These are phyloP conservation scores for Scalesia atractyloides DNA, from an alignment of 129 eudicot species.

Conservation along the genomic window DNA sequence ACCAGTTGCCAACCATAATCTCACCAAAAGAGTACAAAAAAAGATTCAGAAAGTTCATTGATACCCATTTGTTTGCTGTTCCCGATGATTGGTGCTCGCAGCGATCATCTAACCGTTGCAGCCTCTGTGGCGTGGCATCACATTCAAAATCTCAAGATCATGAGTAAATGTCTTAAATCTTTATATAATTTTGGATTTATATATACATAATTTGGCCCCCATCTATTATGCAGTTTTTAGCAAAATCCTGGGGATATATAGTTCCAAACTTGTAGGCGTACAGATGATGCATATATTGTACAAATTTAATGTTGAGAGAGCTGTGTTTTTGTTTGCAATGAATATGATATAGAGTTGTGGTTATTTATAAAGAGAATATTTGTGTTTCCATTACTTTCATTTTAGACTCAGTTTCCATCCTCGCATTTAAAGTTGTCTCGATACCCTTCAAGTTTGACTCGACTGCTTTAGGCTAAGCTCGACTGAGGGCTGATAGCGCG, in stretches of 20 bases:
- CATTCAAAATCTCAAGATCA: constrained; percentile 24
- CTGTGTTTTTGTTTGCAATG: constrained; percentile 36
- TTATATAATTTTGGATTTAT: constrained; percentile 25
- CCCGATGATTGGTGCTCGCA: constrained; percentile 80
- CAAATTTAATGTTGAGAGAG: constrained; percentile 21
- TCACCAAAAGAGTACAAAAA: constrained; percentile 77
- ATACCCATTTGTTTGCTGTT: constrained; percentile 63
- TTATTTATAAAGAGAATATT: no score
- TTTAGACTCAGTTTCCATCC: no score
- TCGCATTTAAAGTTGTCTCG: no score
- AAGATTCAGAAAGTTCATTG: constrained; percentile 72
- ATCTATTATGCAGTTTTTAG: constrained; percentile 45
- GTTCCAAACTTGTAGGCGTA: constrained; percentile 22
- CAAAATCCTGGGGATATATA: constrained; percentile 43
- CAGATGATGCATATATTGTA: constrained; percentile 27
- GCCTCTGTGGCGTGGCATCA: constrained; percentile 35
- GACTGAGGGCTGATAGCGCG: no score
- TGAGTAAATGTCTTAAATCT: constrained; percentile 19
- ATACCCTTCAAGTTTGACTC: no score
- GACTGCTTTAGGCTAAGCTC: no score
- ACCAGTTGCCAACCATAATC: constrained; percentile 69
- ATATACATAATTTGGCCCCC: constrained; percentile 34
- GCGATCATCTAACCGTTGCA: constrained; percentile 50
- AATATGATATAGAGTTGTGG: constrained; percentile 30
- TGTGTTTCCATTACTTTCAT: no score